A percentile compares a stretch with the other conserved stretches of the same genome.
These are phyloP conservation scores for Penicillium daleae DNA, from an alignment of 495 filamentous ascomycete genomes.

Conservation along the genomic window DNA sequence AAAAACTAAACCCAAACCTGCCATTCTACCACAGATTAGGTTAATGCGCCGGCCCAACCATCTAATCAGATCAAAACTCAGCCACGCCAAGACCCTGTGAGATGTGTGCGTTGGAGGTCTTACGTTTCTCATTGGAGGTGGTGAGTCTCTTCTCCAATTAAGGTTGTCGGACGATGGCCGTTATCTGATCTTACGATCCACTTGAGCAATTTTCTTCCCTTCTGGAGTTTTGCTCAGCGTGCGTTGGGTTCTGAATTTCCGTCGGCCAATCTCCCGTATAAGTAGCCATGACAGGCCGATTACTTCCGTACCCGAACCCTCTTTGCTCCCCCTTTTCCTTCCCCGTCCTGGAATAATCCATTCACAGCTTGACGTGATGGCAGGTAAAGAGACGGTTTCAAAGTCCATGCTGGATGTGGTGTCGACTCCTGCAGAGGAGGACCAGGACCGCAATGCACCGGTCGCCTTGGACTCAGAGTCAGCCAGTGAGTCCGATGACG, in stretches of 20 bases:
- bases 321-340: not conserved
- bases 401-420: constrained; percentile 21
- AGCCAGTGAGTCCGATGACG: constrained; percentile 13
- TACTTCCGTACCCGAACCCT: not conserved
- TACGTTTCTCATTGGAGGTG: constrained; percentile 11
- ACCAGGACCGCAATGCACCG: not conserved
- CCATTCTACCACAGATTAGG: not conserved
- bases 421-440: constrained; percentile 3
- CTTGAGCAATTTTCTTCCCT: not conserved
- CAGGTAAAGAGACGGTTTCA: constrained; percentile 10
- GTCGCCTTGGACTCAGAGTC: not conserved
- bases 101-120: not conserved
- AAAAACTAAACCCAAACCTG: not conserved
- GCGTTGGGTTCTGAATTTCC: not conserved
- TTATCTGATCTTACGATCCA: constrained; percentile 20
- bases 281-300: not conserved
- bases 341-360: not conserved
- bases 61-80: constrained; percentile 20
- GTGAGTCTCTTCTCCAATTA: constrained; percentile 2
- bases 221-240: not conserved
- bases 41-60: constrained; percentile 8
- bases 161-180: constrained; percentile 21
- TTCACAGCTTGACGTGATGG: constrained; percentile 10
- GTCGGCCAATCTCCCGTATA: not conserved
- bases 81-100: not conserved